Conservation (phyloP, 352 stramenopile species). For the Phytophthora rubi region DNA sequence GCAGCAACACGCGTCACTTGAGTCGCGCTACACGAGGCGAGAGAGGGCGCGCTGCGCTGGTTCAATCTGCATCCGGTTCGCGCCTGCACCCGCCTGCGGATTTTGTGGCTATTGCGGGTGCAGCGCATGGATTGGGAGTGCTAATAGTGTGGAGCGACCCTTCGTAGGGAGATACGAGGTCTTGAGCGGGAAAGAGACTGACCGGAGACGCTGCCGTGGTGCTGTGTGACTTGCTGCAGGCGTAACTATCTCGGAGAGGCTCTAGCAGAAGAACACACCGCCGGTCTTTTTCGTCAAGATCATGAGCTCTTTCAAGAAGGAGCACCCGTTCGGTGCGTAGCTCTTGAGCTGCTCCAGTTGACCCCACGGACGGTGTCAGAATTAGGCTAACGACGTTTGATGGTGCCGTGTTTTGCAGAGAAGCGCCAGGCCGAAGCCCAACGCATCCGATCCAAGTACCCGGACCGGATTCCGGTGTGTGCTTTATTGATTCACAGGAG, state of each 20-base stretch:
- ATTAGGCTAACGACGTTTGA: conserved; percentile 28
- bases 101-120: conserved; percentile 19
- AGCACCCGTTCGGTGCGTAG: conserved; percentile 84
- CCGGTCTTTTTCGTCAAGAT: conserved; percentile 21
- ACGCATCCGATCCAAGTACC: conserved; percentile 98
- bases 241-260: conserved; percentile 29
- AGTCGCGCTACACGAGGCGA: conserved; percentile 10
- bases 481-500: background rate
- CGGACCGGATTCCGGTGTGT: conserved; percentile 96
- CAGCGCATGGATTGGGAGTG: conserved; percentile 9
- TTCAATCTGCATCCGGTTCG: conserved; percentile 5
- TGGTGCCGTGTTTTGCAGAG: conserved; percentile 63
- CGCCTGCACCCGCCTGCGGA: conserved; percentile 3
- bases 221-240: conserved; percentile 22
- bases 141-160: conserved; percentile 21
- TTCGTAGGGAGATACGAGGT: conserved; percentile 9
- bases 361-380: background rate
- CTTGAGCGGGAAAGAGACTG: conserved; percentile 22
- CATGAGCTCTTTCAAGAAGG: conserved; percentile 93
- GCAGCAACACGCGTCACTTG: conserved; percentile 2
- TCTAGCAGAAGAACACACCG: conserved; percentile 15
- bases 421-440: conserved; percentile 98
- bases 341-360: background rate
- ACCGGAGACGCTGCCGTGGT: conserved; percentile 22
- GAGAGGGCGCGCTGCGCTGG: conserved; percentile 2